phyloP scores from a whole-genome alignment of 306 rosid species.

The Cicer cuneatum region DNA sequence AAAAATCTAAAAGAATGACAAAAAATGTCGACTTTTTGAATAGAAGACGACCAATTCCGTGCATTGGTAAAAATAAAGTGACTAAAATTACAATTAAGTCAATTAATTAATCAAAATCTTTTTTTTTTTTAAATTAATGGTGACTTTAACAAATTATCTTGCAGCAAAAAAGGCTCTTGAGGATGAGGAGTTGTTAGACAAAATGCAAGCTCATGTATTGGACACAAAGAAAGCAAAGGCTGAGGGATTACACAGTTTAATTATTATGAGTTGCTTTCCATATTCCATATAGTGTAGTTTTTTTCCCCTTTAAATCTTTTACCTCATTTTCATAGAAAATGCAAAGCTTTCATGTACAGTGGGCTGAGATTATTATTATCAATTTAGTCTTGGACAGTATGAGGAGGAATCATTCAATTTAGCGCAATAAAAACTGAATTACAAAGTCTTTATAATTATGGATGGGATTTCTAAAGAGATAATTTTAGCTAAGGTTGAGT shows the following conservation, averaged over 20 bases:
- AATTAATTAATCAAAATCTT: no score
- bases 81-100: no score
- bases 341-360: background rate
- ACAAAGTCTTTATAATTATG: no score
- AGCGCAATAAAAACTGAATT: background rate
- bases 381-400: background rate
- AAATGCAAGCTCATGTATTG: slow-evolving; percentile 4
- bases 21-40: no score
- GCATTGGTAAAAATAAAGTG: no score
- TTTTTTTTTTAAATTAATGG: background rate
- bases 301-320: background rate
- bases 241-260: background rate
- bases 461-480: no score
- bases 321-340: slow-evolving; percentile 23
- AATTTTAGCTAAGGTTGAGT: no score
- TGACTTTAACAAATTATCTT: slow-evolving; percentile 36
- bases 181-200: background rate
- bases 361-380: background rate
- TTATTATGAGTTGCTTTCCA: background rate
- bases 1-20: no score
- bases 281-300: background rate
- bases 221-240: background rate
- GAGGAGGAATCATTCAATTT: slow-evolving; percentile 5
- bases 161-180: slow-evolving; percentile 65
- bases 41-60: no score